Percentiles rank a stretch among this genome's conserved stretches.
Evolutionary conservation across 768 basidiomycete species (phyloP).

Genomic region (Lactarius deliciosus): DNA sequence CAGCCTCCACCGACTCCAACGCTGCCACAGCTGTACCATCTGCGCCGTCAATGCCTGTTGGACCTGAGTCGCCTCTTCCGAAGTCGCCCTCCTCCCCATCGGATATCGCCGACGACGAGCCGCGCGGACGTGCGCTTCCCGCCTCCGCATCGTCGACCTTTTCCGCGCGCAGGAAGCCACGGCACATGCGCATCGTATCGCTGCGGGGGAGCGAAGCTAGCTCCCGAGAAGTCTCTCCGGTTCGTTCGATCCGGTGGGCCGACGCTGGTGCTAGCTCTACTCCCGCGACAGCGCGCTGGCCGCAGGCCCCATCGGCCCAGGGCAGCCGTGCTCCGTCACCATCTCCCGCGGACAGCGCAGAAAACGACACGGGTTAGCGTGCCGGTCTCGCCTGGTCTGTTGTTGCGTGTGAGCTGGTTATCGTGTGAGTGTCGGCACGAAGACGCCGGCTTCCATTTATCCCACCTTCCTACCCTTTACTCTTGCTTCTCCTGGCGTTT

Average conservation of each 20-base stretch:
- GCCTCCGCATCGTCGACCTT: conserved; percentile 18
- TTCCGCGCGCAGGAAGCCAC: conserved; percentile 27
- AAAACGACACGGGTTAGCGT: conserved; percentile 1
- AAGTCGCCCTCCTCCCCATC: not conserved
- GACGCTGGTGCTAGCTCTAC: conserved; percentile 34
- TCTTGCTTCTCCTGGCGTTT: not conserved
- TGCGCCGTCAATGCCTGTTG: conserved; percentile 10
- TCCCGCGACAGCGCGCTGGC: conserved; percentile 28
- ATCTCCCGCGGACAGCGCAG: conserved; percentile 4
- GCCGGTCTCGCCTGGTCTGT: not conserved
- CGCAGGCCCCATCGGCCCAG: conserved; percentile 24
- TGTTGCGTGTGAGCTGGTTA: not conserved
- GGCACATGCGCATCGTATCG: conserved; percentile 37
- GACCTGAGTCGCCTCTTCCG: not conserved
- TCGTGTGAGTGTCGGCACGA: not conserved
- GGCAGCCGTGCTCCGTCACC: conserved; percentile 21
- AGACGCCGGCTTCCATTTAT: not conserved
- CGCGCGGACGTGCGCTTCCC: conserved; percentile 29
- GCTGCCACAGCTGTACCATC: conserved; percentile 22
- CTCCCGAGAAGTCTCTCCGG: conserved; percentile 45
- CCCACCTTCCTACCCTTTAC: not conserved
- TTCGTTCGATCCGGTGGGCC: conserved; percentile 50
- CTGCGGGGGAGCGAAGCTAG: conserved; percentile 32
- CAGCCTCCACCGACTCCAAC: not conserved
- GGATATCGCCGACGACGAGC: conserved; percentile 25